phyloP scores from a whole-genome alignment of 768 basidiomycete genomes.

The Gloeopeniophorella convolvens region DNA sequence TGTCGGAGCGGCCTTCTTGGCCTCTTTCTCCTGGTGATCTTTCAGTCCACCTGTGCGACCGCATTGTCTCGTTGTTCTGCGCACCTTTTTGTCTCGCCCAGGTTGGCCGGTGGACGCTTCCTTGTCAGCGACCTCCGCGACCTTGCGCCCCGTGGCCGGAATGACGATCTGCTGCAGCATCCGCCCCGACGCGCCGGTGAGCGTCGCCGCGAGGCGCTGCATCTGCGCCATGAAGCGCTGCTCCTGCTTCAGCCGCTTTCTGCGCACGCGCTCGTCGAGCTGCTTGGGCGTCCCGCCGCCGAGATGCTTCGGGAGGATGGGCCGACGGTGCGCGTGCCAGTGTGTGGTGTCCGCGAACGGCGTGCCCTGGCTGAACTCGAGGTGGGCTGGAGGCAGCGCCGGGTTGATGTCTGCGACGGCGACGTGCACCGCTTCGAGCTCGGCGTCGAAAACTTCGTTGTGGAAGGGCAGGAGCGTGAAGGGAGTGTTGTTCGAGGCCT shows the following conservation, averaged over 20 bases:
- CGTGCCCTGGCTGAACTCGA: slow-evolving; percentile 35
- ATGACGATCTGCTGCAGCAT: slow-evolving; percentile 50
- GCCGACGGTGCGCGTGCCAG: slow-evolving; percentile 48
- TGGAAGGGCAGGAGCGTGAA: slow-evolving; percentile 32
- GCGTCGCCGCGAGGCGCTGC: slow-evolving; percentile 52
- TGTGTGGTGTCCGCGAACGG: slow-evolving; percentile 47
- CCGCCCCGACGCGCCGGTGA: slow-evolving; percentile 57
- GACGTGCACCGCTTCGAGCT: slow-evolving; percentile 32
- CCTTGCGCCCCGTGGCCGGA: slow-evolving; percentile 29
- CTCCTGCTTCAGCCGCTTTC: slow-evolving; percentile 34
- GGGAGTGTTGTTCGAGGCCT: slow-evolving; percentile 7
- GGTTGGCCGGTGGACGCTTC: not conserved
- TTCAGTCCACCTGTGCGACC: no score
- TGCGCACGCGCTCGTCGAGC: slow-evolving; percentile 32
- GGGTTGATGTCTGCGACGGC: slow-evolving; percentile 22
- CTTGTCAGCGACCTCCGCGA: slow-evolving; percentile 8
- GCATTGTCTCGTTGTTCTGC: no score
- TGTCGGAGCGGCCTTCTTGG: slow-evolving; percentile 2
- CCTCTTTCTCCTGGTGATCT: no score
- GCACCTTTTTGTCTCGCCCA: not conserved
- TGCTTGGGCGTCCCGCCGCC: slow-evolving; percentile 38
- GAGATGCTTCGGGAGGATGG: slow-evolving; percentile 47
- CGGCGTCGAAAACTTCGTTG: slow-evolving; percentile 36
- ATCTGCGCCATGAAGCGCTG: slow-evolving; percentile 54
- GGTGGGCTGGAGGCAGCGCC: slow-evolving; percentile 15